These are phyloP conservation scores for Syzygium oleosum DNA, from an alignment of 345 rosid species.

Conservation along the genomic window DNA sequence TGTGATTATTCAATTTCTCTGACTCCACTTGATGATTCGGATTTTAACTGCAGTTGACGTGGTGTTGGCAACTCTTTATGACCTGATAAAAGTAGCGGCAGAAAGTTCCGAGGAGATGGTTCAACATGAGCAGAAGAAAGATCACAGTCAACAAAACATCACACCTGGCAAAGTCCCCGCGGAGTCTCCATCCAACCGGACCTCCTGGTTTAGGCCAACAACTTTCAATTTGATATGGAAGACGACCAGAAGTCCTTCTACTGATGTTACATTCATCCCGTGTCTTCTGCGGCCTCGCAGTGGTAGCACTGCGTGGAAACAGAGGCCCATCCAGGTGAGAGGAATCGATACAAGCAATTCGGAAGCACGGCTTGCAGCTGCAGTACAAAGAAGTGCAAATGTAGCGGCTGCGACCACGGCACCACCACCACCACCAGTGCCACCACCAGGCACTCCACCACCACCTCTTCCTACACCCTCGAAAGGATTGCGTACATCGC, in stretches of 20 bases:
- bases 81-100: slow-evolving; percentile 25
- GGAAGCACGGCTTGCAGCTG: background rate
- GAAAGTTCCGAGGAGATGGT: background rate
- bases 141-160: background rate
- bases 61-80: slow-evolving; percentile 40
- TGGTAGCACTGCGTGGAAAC: background rate
- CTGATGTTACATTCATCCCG: background rate
- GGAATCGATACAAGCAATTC: background rate
- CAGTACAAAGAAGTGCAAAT: background rate
- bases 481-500: background rate
- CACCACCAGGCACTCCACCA: slow-evolving; percentile 1
- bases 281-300: background rate
- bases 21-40: background rate
- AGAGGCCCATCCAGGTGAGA: background rate
- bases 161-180: background rate
- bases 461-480: background rate
- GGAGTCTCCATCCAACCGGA: background rate
- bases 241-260: background rate
- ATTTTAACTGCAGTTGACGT: slow-evolving; percentile 31
- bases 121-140: slow-evolving; percentile 17
- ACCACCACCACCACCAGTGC: background rate
- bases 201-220: background rate
- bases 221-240: background rate
- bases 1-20: background rate
- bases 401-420: background rate